Evolutionary conservation across 1,284 basidiomycete genomes (phyloP).

Genomic region (Malassezia globosa): DNA sequence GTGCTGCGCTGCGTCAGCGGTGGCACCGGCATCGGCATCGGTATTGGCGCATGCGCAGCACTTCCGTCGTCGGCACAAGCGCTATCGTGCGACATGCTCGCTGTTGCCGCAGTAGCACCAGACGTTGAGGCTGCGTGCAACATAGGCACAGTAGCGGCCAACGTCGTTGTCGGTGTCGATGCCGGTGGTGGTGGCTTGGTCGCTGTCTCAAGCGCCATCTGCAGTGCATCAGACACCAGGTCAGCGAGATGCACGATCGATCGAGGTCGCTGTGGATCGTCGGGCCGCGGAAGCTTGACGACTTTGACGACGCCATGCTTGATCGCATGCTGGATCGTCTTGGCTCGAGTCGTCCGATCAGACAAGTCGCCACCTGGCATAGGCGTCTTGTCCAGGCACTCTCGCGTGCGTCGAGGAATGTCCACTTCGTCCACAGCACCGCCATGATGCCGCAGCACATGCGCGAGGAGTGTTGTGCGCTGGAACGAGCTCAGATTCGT

Average conservation of each 20-base stretch:
- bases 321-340: conserved; percentile 3
- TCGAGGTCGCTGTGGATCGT: conserved; percentile 1
- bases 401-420: conserved; percentile 4
- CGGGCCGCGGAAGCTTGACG: conserved; percentile 5
- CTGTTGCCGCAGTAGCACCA: not conserved
- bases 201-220: not conserved
- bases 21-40: conserved; percentile 22
- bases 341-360: conserved; percentile 14
- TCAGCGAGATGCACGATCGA: conserved; percentile 1
- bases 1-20: too few species aligned
- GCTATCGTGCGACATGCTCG: too few species aligned
- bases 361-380: conserved; percentile 1
- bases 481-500: conserved; percentile 16
- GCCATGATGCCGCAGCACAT: conserved; percentile 1
- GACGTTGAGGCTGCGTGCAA: not conserved
- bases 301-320: conserved; percentile 8
- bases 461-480: conserved; percentile 4
- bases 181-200: too few species aligned
- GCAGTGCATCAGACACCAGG: not conserved
- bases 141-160: not conserved
- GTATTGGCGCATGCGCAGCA: conserved; percentile 5
- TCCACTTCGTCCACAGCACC: conserved; percentile 15
- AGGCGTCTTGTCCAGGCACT: not conserved
- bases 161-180: not conserved
- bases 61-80: not conserved